Evolutionary conservation across 2,329 filamentous ascomycete species (phyloP).

Genomic region (Ramularia endophylla): DNA sequence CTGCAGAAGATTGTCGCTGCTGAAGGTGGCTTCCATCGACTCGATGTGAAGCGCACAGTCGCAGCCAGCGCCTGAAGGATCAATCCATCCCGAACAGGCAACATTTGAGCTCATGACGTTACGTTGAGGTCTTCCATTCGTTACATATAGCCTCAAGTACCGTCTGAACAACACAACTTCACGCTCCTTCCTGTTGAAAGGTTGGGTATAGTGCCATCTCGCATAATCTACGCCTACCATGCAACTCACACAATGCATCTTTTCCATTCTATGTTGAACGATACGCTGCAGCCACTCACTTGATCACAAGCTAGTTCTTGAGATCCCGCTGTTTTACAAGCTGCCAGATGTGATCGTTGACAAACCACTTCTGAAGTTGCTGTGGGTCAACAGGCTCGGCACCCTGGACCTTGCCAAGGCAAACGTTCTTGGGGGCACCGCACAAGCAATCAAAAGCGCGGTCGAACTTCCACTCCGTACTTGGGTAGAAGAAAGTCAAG

Average conservation of each 20-base stretch:
- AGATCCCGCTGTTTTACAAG: conserved; percentile 16
- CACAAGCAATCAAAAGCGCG: conserved; percentile 42
- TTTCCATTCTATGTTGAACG: conserved; percentile 10
- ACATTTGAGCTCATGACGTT: background rate
- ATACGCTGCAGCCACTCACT: background rate
- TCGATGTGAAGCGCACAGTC: conserved; percentile 28
- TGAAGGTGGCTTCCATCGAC: conserved; percentile 58
- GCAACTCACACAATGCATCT: background rate
- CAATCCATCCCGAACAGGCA: background rate
- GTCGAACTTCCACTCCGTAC: conserved; percentile 46
- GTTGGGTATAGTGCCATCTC: conserved; percentile 6
- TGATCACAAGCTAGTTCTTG: background rate
- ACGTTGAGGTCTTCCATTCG: background rate
- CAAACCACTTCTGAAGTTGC: conserved; percentile 22
- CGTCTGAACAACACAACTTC: too few relatives aligned
- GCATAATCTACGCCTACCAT: background rate
- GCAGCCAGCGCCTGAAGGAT: conserved; percentile 13
- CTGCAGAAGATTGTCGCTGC: conserved; percentile 62
- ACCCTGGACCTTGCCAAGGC: conserved; percentile 36
- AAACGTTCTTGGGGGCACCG: conserved; percentile 31
- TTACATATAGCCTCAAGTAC: background rate
- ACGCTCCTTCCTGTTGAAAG: conserved; percentile 15
- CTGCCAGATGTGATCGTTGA: conserved; percentile 39
- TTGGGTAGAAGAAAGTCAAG: conserved; percentile 46
- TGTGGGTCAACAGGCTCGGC: conserved; percentile 32